Evolutionary conservation across 2,329 filamentous ascomycete species (phyloP), one percentile per base, ranked within the genome.

Genomic region (Pyrenophora graminea): DNA sequence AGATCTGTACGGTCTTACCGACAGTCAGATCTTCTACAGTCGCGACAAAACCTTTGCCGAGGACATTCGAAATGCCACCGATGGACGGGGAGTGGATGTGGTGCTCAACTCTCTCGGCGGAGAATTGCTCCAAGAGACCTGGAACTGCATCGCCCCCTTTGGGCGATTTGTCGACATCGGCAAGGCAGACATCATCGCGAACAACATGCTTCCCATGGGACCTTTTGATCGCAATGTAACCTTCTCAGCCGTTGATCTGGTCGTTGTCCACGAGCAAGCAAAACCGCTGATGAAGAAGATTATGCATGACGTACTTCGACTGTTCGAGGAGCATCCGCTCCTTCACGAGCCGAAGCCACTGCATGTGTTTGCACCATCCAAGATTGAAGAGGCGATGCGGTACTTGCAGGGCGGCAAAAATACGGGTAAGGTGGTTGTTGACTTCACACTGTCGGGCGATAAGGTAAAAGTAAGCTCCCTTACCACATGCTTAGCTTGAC

Each of bases 361-460:
- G 18, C 37, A 51, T 39, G 48, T 46, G 23, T 45, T 47, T 9
- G n/a, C 36, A 2, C 49, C 59, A 9, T 32, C 23, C 10, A 45
- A 50, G 19, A 49, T 59, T 61, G 48, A 53, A 18, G 38, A 46
- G 10, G 50, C 50, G n/a, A 33, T 48, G 58, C 13, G 58, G 47
- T 41, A 62, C 73, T 17, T 68, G 66, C 23, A 51, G 55, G 30
- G 36, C 12, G 71, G 73, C 0, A 68, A 67, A 12, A 70, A 73
- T 43, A 68, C 68, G 4, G 75, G 76, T 6, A 78, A 77, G 56
- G 57, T 75, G 0, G 70, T 77, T n/a, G 57, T 77, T 9, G 53
- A 62, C 7, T 45, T 43, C 31, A 52, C 46, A 39, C 51, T 27
- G 48, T 38, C 25, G 34, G 46, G 21, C 38, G 55, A 76, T 19